Base-by-base conservation (phyloP, 2,329 filamentous ascomycete genomes). In the Trichophaea hybrida region DNA sequence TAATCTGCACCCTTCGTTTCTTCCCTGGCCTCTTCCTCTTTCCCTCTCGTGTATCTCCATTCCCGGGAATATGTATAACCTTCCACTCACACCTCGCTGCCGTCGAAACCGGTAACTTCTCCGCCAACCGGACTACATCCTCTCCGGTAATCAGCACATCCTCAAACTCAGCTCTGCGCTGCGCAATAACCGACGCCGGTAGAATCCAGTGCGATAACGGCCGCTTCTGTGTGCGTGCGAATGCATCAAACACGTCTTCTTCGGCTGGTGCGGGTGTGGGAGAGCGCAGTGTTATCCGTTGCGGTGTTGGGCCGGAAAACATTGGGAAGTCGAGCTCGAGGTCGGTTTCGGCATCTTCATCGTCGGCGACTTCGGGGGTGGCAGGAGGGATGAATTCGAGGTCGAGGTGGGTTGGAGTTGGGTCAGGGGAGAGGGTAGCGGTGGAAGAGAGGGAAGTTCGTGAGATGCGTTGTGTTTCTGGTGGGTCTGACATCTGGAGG, bases 21-120 rank as follows among this genome's bases (percentile, higher is more conserved):
- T 64, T 64, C 17, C 62, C 58, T 1, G 62, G 62, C 31, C 55
- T 64, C n/a, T 34, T 55, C 32, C 48, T 38, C 37, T 59, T 63
- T 43, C 44, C 49, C 6, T 35, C n/a, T 5, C 44, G 43, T 13
- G 35, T 5, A 1, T 13, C 53, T 17, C 31, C 13, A 12, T 40
- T 43, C 37, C 35, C 44, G 4, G 17, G 46, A 32, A 57, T 59
- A 12, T 32, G 48, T 5, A 46, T 54, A 12, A 63, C 61, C n/a
- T 59, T 61, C 43, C 59, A 61, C 24, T 49, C 32, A 31, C 31
- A n/a, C 31, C 13, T 34, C 13, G 7, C 40, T 38, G 24, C 17
- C 7, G n/a, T 12, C 24, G 6, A 56, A 55, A 58, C 58, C 61
- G 55, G 59, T 15, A 38, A 5, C 40, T 49, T 46, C 55, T 15